Conservation (phyloP, 2,329 filamentous ascomycete genomes). For the Gyromitra esculenta region DNA sequence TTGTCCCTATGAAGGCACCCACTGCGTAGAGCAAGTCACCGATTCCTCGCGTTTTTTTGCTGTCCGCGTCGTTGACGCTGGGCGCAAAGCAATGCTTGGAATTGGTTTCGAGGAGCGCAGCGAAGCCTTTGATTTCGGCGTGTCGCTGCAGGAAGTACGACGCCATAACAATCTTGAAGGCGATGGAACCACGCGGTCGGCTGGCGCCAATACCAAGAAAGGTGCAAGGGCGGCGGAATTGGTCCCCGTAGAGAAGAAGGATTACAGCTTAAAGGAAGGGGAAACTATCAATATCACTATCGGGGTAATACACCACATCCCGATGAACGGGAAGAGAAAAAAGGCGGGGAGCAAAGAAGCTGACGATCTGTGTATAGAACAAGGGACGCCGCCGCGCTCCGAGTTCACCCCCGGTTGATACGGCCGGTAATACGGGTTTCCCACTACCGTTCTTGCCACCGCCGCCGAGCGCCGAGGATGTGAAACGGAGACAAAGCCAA, state of each 20-base stretch:
- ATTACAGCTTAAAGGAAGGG: slow-evolving; percentile 87
- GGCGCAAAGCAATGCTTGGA: slow-evolving; percentile 80
- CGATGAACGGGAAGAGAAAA: slow-evolving; percentile 60
- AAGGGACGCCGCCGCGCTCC: slow-evolving; percentile 57
- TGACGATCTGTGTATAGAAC: slow-evolving; percentile 52
- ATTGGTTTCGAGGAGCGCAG: slow-evolving; percentile 87
- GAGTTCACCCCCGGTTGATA: slow-evolving; percentile 46
- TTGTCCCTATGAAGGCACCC: slow-evolving; percentile 71
- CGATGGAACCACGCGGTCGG: slow-evolving; percentile 58
- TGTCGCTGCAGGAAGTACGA: slow-evolving; percentile 80
- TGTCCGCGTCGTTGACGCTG: slow-evolving; percentile 77
- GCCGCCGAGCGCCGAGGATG: slow-evolving; percentile 71
- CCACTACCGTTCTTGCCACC: slow-evolving; percentile 76
- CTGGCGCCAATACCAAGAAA: slow-evolving; percentile 55
- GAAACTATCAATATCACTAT: slow-evolving; percentile 88
- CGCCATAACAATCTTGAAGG: slow-evolving; percentile 64
- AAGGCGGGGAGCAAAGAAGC: neutral
- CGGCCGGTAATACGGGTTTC: slow-evolving; percentile 68
- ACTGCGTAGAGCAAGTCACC: slow-evolving; percentile 75
- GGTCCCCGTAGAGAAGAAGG: slow-evolving; percentile 69
- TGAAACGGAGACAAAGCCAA: slow-evolving; percentile 70
- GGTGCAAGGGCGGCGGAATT: slow-evolving; percentile 60
- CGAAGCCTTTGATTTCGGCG: slow-evolving; percentile 86
- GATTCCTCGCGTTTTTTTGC: slow-evolving; percentile 89
- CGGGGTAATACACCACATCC: slow-evolving; percentile 65